Percentiles rank a stretch among this genome's conserved stretches.
Evolutionary conservation across 352 stramenopile species (phyloP).

Genomic region (Globisporangium recalcitrans): DNA sequence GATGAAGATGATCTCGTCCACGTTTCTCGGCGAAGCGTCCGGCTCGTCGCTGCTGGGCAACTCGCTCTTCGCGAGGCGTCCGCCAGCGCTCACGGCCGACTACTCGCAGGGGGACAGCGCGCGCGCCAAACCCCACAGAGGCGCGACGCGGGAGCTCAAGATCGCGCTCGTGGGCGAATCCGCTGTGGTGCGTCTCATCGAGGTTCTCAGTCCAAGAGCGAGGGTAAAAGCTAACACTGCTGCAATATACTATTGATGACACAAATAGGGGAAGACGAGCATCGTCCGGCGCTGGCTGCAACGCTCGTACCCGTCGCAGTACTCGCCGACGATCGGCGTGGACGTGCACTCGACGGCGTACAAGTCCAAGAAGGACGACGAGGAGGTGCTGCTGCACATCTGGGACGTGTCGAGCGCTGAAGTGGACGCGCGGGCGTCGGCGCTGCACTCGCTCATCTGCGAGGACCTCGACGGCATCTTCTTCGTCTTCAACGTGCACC

Average conservation of each 20-base stretch:
- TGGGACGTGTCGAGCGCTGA: constrained; percentile 80
- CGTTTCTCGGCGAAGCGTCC: constrained; percentile 51
- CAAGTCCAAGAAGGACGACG: constrained; percentile 21
- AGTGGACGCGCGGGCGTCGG: constrained; percentile 51
- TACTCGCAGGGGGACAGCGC: background rate
- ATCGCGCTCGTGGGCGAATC: constrained; percentile 76
- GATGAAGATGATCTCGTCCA: constrained; percentile 85
- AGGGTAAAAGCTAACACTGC: background rate
- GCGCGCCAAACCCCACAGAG: constrained; percentile 13
- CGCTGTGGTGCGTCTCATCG: constrained; percentile 43
- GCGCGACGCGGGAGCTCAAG: constrained; percentile 60
- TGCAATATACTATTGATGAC: background rate
- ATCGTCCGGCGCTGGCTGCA: constrained; percentile 75
- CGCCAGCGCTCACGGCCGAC: constrained; percentile 14
- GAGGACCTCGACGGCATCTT: constrained; percentile 81
- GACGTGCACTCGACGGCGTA: constrained; percentile 57
- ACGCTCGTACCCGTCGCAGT: constrained; percentile 61
- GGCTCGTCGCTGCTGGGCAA: constrained; percentile 40
- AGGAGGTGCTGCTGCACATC: constrained; percentile 56
- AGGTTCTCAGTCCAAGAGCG: background rate
- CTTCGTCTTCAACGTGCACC: constrained; percentile 87
- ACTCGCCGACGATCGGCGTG: constrained; percentile 75
- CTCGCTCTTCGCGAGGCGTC: constrained; percentile 16
- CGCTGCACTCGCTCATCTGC: constrained; percentile 66
- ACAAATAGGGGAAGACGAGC: constrained; percentile 67